Evolutionary conservation across 371 early-diverging fungal species (phyloP), one percentile per base, ranked within the genome.

Genomic region (Scutellospora calospora): DNA sequence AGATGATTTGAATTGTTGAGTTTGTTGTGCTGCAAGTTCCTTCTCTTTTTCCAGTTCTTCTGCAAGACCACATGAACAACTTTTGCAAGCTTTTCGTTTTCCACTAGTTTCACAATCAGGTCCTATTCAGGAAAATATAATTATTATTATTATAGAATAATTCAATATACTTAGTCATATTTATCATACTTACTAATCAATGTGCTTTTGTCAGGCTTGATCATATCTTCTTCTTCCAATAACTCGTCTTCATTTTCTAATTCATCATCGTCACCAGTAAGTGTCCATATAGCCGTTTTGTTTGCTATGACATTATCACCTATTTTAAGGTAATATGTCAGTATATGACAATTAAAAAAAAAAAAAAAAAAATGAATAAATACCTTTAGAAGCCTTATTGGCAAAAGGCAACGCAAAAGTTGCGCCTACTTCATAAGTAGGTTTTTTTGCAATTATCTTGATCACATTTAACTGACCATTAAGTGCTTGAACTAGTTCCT

Each of bases 11-110:
- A 45, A 9, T 6, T 76, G 51, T 22, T 74, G 76, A 31, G 81
- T 79, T 59, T 81, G 81, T 25, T 83, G 81, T 45, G 33, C 14
- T 78, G 80, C 14, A 72, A 68, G 20, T 62, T 81, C 4, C 79
- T 84, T 41, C 89, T 87, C n/a, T 12, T 74, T 83, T 66, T 87
- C 92, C 76, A 88, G 83, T 84, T 94, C 91, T 9, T 95, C 94
- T 16, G 98, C 98, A 79, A 94, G 91, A 9, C 99, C 98, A 84
- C 99, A 99, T 14, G 94, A 91, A 85, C 99, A 99, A 88, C 97
- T 95, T 89, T 98, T 98, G 90, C 99, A 99, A 51, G 98, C 97
- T 86, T 97, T 97, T 83, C 92, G 89, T 85, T 94, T 95, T 41
- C 93, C 89, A 73, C 88, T 92, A 76, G 90, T 87, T 84, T 90